phyloP scores from a whole-genome alignment of 2,329 filamentous ascomycete species.

The Thielaviopsis punctulata region DNA sequence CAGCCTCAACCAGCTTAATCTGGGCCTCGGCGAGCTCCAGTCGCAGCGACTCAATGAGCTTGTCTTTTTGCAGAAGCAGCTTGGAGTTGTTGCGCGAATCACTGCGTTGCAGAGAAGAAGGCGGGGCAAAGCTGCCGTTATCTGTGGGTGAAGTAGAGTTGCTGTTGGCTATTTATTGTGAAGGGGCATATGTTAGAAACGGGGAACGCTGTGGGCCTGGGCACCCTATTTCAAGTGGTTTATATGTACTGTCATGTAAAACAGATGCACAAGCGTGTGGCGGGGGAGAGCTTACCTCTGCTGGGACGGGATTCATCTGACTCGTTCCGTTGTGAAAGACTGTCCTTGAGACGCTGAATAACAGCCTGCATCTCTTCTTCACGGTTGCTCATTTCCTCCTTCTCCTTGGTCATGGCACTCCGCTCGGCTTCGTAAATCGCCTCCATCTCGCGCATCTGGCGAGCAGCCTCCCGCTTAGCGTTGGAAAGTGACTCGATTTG shows the following conservation, averaged over 20 bases:
- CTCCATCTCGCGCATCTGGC: constrained; percentile 81
- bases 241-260: background rate
- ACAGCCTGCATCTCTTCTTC: constrained; percentile 84
- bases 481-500: constrained; percentile 64
- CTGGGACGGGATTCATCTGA: constrained; percentile 20
- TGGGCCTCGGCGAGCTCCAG: constrained; percentile 88
- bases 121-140: constrained; percentile 67
- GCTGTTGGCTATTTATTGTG: constrained; percentile 22
- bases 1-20: constrained; percentile 85
- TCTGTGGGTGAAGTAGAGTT: constrained; percentile 43
- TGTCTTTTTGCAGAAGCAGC: constrained; percentile 85
- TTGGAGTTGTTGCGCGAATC: constrained; percentile 82
- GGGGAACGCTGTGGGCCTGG: constrained; percentile 17
- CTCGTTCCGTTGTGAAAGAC: constrained; percentile 55
- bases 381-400: constrained; percentile 66
- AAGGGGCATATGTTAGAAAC: background rate
- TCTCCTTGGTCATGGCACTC: constrained; percentile 73
- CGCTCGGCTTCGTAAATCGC: constrained; percentile 83
- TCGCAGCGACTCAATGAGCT: constrained; percentile 80
- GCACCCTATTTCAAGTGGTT: constrained; percentile 31
- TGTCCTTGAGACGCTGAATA: constrained; percentile 84
- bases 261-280: background rate
- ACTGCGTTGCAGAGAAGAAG: constrained; percentile 68
- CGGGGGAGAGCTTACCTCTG: constrained; percentile 7
- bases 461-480: constrained; percentile 67